phyloP scores from a whole-genome alignment of 2,329 filamentous ascomycete genomes.

The Aspergillus hiratsukae region DNA sequence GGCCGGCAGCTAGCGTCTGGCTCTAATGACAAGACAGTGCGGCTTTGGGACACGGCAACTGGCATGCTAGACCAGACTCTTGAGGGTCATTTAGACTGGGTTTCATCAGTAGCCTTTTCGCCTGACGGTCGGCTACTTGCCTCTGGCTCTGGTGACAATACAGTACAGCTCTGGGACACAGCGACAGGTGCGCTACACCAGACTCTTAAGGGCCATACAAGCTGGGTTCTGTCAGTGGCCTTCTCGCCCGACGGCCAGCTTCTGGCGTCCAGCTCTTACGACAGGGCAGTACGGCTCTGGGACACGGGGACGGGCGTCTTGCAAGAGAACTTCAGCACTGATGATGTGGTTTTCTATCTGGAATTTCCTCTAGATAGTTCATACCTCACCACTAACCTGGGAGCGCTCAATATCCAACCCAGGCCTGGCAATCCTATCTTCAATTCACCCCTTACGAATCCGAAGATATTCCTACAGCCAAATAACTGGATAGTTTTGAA shows the following conservation, averaged over 20 bases:
- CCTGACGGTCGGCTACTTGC: conserved; percentile 4
- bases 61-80: background rate
- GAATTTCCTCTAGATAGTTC: conserved; percentile 4
- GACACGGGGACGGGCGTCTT: conserved; percentile 9
- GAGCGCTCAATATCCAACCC: conserved; percentile 1
- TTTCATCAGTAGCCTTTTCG: conserved; percentile 7
- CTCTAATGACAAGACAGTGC: conserved; percentile 11
- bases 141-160: conserved; percentile 5
- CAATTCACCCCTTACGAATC: background rate
- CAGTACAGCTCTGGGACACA: conserved; percentile 2
- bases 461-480: conserved; percentile 1
- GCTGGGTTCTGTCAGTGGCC: conserved; percentile 2
- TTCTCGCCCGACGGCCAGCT: conserved; percentile 7
- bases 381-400: conserved; percentile 4
- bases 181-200: background rate
- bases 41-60: conserved; percentile 12
- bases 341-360: conserved; percentile 1
- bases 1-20: conserved; percentile 13
- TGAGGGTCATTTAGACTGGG: background rate
- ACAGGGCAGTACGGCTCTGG: conserved; percentile 14
- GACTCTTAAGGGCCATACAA: conserved; percentile 4
- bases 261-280: background rate
- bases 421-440: background rate
- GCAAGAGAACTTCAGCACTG: conserved; percentile 1
- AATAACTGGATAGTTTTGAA: conserved; percentile 6